Evolutionary conservation across 2,329 filamentous ascomycete genomes (phyloP), one percentile per base, ranked within the genome.

Genomic region (Purpureocillium takamizusanense): DNA sequence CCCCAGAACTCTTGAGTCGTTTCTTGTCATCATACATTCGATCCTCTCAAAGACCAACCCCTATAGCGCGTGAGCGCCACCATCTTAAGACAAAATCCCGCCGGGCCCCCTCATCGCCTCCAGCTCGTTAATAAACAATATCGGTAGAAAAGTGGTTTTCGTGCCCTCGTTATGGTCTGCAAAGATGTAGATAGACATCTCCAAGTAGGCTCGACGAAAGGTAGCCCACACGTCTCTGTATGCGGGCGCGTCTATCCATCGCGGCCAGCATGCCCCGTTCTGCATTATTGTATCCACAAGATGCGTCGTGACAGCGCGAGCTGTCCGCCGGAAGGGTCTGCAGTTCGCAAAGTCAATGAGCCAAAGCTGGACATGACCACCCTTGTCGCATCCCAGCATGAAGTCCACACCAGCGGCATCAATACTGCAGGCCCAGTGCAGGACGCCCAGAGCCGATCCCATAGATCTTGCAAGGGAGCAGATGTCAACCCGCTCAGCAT

Each of bases 401-500:
- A 55, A 54, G 16, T 50, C 40, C 29, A 54, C 42, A 2, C 51
- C 53, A 1, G 28, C 31, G 4, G 38, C 53, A 21, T 55, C 53
- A 1, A 53, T 17, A 11, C 31, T 28, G 15, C 48, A 54, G 1
- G 8, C 32, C 46, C 48, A 55, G 37, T 55, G 53, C 1, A 55
- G 31, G 4, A 54, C 43, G 1, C 51, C 53, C 4, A 55, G 40
- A 3, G 44, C 28, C 1, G 35, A 23, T 2, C 46, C 53, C 53
- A 56, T 53, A 4, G 35, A 39, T 2, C 14, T 27, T 0, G 39
- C 38, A 40, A 47, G 46, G 4, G 13, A 6, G 7, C 27, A 3
- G 4, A 51, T 5, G 1, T n/a, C 4, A 1, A 11, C 3, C 7
- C 18, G 17, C 25, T 48, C 51, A 3, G n/a, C 11, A 8, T 21